Conservation (phyloP, 352 stramenopile species). For the Lagenidium sp. region DNA sequence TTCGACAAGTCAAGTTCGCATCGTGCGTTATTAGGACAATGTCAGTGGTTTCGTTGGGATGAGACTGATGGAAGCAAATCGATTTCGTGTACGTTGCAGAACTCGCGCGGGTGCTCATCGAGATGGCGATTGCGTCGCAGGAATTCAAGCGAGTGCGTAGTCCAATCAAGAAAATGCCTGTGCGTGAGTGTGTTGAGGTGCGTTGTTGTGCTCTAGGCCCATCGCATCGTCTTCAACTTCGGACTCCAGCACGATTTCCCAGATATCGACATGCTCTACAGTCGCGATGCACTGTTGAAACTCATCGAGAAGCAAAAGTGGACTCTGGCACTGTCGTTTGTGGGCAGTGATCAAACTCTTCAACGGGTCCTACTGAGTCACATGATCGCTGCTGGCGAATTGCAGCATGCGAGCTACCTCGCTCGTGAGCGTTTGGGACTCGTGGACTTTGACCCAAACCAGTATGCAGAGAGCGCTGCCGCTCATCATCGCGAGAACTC, state of each 20-base stretch:
- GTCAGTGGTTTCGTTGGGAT: too few relatives aligned
- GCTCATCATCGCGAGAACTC: too few relatives aligned
- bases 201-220: constrained; percentile 20
- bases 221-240: constrained; percentile 47
- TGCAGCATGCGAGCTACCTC: constrained; percentile 16
- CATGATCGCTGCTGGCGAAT: constrained; percentile 25
- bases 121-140: constrained; percentile 35
- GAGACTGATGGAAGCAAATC: not conserved
- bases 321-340: constrained; percentile 52
- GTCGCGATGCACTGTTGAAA: constrained; percentile 36
- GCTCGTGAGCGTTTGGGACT: constrained; percentile 23
- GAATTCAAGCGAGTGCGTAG: constrained; percentile 49
- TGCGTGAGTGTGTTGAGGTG: not conserved
- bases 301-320: constrained; percentile 59
- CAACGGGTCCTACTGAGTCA: constrained; percentile 39
- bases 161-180: not conserved
- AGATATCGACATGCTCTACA: constrained; percentile 59
- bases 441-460: constrained; percentile 25
- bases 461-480: too few relatives aligned
- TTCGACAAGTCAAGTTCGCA: constrained; percentile 20
- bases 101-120: constrained; percentile 30
- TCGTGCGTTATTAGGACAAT: too few relatives aligned
- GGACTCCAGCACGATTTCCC: constrained; percentile 38
- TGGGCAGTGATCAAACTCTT: constrained; percentile 37
- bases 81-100: constrained; percentile 6